A percentile compares a stretch with the other conserved stretches of the same genome.
These are phyloP conservation scores for Penicillium flavigenum DNA, from an alignment of 495 filamentous ascomycete genomes.

Conservation along the genomic window DNA sequence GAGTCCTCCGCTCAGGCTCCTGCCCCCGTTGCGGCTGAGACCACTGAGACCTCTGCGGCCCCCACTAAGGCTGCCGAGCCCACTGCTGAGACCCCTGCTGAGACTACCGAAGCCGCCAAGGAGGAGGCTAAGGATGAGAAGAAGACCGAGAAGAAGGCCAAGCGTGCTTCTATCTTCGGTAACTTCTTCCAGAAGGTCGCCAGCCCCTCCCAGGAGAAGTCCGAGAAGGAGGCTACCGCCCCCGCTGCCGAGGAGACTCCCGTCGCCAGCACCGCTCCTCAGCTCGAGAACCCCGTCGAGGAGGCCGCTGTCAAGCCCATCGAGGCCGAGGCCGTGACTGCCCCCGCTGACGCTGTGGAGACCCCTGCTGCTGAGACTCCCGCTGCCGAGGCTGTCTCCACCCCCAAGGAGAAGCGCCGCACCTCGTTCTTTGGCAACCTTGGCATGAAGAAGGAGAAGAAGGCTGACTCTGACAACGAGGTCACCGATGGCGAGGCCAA, in stretches of 20 bases:
- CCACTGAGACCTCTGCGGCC: constrained; percentile 24
- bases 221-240: constrained; percentile 51
- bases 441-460: constrained; percentile 54
- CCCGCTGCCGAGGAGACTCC: constrained; percentile 42
- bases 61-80: constrained; percentile 23
- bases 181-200: constrained; percentile 57
- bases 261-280: constrained; percentile 50
- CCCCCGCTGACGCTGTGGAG: constrained; percentile 45
- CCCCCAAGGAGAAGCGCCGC: constrained; percentile 54
- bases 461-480: constrained; percentile 50
- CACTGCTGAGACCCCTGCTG: constrained; percentile 23
- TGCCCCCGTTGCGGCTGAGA: constrained; percentile 29
- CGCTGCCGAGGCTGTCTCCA: constrained; percentile 32
- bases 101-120: constrained; percentile 26
- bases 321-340: constrained; percentile 46
- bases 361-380: constrained; percentile 37
- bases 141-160: constrained; percentile 46
- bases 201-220: constrained; percentile 53
- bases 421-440: constrained; percentile 56
- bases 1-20: constrained; percentile 26
- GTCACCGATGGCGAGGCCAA: constrained; percentile 48
- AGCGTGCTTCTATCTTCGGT: constrained; percentile 54
- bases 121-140: constrained; percentile 41
- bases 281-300: constrained; percentile 52
- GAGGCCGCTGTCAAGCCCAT: constrained; percentile 43